These are phyloP conservation scores for Annulohypoxylon bovei DNA, from an alignment of 495 filamentous ascomycete genomes.

Conservation along the genomic window DNA sequence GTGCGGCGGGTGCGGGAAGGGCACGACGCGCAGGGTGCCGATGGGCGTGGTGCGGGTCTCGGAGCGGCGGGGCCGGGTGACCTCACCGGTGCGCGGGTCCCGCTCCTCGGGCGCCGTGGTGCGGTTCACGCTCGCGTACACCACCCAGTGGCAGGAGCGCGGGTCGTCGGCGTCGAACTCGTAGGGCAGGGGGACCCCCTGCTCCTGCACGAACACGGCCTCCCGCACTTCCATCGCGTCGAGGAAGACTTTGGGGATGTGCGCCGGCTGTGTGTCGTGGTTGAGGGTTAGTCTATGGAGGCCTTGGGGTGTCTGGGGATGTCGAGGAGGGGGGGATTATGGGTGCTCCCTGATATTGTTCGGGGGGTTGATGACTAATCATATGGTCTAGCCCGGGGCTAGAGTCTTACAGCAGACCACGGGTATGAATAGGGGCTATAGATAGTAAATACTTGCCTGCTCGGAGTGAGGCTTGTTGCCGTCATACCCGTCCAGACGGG, in stretches of 20 bases:
- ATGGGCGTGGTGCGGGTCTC: constrained; percentile 62
- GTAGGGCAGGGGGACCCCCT: constrained; percentile 69
- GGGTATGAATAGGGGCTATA: too few species aligned
- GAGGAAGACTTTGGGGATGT: constrained; percentile 69
- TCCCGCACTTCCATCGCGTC: constrained; percentile 83
- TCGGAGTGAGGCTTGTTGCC: constrained; percentile 46
- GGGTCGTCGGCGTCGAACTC: constrained; percentile 85
- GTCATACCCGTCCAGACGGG: constrained; percentile 58
- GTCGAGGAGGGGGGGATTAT: too few species aligned
- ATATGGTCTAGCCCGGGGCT: too few species aligned
- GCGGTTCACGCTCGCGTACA: constrained; percentile 67
- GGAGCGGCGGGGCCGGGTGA: constrained; percentile 48
- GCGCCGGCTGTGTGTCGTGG: constrained; percentile 59
- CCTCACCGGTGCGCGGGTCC: constrained; percentile 43
- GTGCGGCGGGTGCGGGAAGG: constrained; percentile 75
- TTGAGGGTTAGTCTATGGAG: too few species aligned
- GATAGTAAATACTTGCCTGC: too few species aligned
- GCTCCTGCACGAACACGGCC: constrained; percentile 81
- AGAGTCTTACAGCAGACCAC: too few species aligned
- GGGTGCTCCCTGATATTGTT: too few species aligned
- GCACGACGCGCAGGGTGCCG: constrained; percentile 80
- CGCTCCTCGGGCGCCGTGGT: constrained; percentile 48
- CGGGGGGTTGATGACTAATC: too few species aligned
- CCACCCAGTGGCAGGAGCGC: constrained; percentile 82
- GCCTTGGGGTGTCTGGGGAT: too few species aligned